These are phyloP conservation scores for Phytophthora macrochlamydospora DNA, from an alignment of 352 stramenopile genomes.

Conservation along the genomic window DNA sequence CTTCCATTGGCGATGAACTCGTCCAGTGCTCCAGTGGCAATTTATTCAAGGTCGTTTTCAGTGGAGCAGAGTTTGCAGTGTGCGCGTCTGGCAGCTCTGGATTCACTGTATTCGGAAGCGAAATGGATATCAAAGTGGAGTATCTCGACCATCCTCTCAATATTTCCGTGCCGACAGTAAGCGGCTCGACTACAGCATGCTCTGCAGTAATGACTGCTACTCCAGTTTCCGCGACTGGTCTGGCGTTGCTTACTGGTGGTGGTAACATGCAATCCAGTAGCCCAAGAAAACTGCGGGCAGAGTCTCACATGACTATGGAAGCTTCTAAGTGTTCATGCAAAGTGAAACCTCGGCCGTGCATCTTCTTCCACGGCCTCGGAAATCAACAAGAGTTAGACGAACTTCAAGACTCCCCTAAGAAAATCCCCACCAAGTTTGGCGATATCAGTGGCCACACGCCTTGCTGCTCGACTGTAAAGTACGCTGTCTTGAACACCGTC, in stretches of 20 bases:
- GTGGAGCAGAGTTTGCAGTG: neutral
- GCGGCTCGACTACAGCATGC: neutral
- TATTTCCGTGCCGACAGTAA: neutral
- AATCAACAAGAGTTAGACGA: neutral
- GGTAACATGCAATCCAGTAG: neutral
- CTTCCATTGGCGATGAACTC: neutral
- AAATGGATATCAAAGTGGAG: neutral
- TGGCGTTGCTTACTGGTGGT: neutral
- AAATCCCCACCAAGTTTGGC: constrained; percentile 6
- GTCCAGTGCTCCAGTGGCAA: constrained; percentile 10
- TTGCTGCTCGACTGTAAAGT: constrained; percentile 34
- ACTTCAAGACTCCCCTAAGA: neutral
- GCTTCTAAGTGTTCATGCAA: neutral
- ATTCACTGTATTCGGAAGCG: neutral
- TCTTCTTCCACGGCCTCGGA: neutral
- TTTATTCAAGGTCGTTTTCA: neutral
- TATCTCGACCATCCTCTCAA: neutral
- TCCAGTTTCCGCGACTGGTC: neutral
- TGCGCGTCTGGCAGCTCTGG: neutral
- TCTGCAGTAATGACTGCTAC: neutral
- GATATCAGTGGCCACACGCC: constrained; percentile 12
- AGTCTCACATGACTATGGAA: neutral
- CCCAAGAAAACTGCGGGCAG: neutral
- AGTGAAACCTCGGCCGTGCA: neutral
- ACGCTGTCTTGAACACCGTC: constrained; percentile 45